These are phyloP conservation scores for Boehmeria nivea DNA, from an alignment of 306 rosid species.

Conservation along the genomic window DNA sequence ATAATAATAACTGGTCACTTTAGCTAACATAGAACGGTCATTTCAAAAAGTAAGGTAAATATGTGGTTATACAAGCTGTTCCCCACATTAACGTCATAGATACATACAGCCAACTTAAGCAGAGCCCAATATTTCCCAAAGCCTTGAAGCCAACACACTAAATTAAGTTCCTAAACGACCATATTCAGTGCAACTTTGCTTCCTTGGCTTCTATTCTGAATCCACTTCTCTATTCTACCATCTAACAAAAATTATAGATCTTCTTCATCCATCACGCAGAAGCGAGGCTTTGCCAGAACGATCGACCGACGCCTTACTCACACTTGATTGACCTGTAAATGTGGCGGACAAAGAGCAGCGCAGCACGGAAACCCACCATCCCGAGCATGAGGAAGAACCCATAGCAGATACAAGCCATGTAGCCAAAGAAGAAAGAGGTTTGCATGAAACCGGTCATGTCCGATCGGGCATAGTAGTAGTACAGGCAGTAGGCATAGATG, in stretches of 20 bases:
- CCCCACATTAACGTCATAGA: no score
- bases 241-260: constrained; percentile 28
- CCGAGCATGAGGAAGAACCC: constrained; percentile 99
- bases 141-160: no score
- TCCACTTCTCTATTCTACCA: constrained; percentile 46
- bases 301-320: constrained; percentile 51
- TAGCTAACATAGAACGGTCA: no score
- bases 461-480: constrained; percentile 83
- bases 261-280: constrained; percentile 27
- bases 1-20: no score
- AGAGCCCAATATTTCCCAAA: no score
- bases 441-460: constrained; percentile 99
- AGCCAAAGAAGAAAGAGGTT: constrained; percentile 93
- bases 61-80: constrained; percentile 31
- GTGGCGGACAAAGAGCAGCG: constrained; percentile 86
- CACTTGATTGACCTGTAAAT: constrained; percentile 98
- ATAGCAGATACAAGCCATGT: constrained; percentile 98
- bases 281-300: constrained; percentile 23
- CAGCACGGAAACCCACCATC: constrained; percentile 83
- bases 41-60: constrained; percentile 22
- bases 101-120: no score
- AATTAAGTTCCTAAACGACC: no score
- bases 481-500: constrained; percentile 92
- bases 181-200: constrained; percentile 20
- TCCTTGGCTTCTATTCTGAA: constrained; percentile 36